Base-by-base conservation (phyloP, 1,139 yeast species). In the Pichia sp. region DNA sequence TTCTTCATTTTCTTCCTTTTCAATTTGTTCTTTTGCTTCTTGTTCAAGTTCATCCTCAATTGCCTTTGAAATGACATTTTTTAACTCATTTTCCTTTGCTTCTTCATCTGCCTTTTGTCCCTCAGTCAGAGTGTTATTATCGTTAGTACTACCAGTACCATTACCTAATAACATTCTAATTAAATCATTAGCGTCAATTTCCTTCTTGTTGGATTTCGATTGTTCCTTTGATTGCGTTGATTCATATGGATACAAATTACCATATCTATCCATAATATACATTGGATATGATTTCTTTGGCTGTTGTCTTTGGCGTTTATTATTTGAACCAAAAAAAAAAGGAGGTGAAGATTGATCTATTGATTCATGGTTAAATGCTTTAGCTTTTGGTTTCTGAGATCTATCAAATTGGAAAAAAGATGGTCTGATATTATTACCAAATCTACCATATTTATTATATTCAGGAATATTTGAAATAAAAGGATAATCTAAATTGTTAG, bases 231-330 rank as follows among this genome's bases (percentile, higher is more conserved):
- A 6, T 37, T 27, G 9, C 9, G 25, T 3, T 29, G 35, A 33
- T 33, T 39, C 25, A 28, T 45, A 40, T 26, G 50, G 50, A 36
- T 42, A 45, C 20, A 47, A 33, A 30, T 47, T 47, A 35, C 49
- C 49, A 33, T 30, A 45, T 40, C 42, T 40, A 27, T 47, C 50
- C 46, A 47, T 37, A 25, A 45, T 33, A 22, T 40, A 47, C 44
- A 47, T 45, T 35, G 42, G 49, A 24, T 27, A 24, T 20, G 33
- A 20, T 32, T n/a, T 40, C 28, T 30, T 28, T 36, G 40, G 35
- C 23, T 32, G 35, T 34, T 37, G 44, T 41, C 40, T 42, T 31
- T 38, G 41, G 24, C 41, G 41, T 32, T 42, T 42, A n/a, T 28
- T 34, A n/a, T 31, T 12, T 2, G 34, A 24, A 4, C 22, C 22